phyloP scores from a whole-genome alignment of 2,329 filamentous ascomycete genomes.

The Pseudopyricularia cyperi region DNA sequence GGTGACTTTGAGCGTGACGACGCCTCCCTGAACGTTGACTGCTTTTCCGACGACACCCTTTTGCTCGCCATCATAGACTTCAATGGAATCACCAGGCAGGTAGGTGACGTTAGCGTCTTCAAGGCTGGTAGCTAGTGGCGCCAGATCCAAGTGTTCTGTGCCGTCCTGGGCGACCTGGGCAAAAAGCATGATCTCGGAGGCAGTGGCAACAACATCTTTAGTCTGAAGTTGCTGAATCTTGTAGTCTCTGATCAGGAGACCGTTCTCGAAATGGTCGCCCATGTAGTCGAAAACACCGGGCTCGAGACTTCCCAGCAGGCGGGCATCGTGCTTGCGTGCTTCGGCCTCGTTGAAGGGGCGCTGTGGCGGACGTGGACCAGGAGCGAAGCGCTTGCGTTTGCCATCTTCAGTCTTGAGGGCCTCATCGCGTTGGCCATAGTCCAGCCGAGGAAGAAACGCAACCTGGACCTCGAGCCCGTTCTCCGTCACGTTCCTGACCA shows the following conservation, averaged over 20 bases:
- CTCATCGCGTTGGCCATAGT: slow-evolving; percentile 84
- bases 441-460: slow-evolving; percentile 76
- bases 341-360: slow-evolving; percentile 87
- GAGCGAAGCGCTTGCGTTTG: slow-evolving; percentile 67
- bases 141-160: slow-evolving; percentile 78
- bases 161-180: slow-evolving; percentile 81
- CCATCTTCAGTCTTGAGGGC: slow-evolving; percentile 35
- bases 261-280: slow-evolving; percentile 80
- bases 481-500: slow-evolving; percentile 83
- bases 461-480: slow-evolving; percentile 85
- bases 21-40: slow-evolving; percentile 76
- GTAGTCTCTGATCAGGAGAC: slow-evolving; percentile 87
- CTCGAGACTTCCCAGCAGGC: slow-evolving; percentile 55
- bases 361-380: slow-evolving; percentile 65
- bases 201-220: slow-evolving; percentile 80
- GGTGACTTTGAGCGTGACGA: slow-evolving; percentile 76
- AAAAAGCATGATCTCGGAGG: slow-evolving; percentile 95
- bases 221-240: slow-evolving; percentile 77
- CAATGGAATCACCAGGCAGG: slow-evolving; percentile 86
- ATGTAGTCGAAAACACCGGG: slow-evolving; percentile 76
- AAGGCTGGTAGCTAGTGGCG: slow-evolving; percentile 77
- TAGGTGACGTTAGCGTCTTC: slow-evolving; percentile 80
- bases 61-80: slow-evolving; percentile 92
- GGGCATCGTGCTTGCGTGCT: slow-evolving; percentile 73
- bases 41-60: slow-evolving; percentile 80